phyloP scores from a whole-genome alignment of 2,329 filamentous ascomycete species.

The Penicillium sp. region DNA sequence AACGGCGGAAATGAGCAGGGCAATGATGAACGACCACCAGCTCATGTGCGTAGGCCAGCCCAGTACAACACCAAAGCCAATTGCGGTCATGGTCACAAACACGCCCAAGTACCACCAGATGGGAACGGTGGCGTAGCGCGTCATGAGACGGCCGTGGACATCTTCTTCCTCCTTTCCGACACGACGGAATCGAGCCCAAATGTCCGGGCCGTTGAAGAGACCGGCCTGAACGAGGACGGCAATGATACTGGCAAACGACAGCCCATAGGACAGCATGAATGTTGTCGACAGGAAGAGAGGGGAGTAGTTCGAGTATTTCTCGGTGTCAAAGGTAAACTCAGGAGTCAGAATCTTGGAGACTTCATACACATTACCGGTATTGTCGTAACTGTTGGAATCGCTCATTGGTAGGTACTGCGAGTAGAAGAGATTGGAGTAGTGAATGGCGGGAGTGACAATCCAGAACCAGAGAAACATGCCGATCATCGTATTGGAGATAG shows the following conservation, averaged over 20 bases:
- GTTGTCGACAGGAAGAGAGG: slow-evolving; percentile 63
- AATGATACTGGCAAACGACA: slow-evolving; percentile 70
- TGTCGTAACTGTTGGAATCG: slow-evolving; percentile 69
- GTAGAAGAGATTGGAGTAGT: slow-evolving; percentile 66
- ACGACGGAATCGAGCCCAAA: slow-evolving; percentile 61
- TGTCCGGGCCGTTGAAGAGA: slow-evolving; percentile 64
- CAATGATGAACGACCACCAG: slow-evolving; percentile 71
- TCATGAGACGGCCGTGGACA: slow-evolving; percentile 56
- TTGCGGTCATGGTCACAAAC: slow-evolving; percentile 49
- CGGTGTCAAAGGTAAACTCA: slow-evolving; percentile 60
- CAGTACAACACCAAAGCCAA: slow-evolving; percentile 47
- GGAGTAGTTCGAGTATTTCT: slow-evolving; percentile 65
- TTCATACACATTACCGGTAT: slow-evolving; percentile 63
- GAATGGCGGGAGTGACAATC: slow-evolving; percentile 56
- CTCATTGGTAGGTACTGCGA: slow-evolving; percentile 65
- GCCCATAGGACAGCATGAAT: slow-evolving; percentile 66
- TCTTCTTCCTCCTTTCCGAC: slow-evolving; percentile 56
- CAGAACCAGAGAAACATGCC: slow-evolving; percentile 66
- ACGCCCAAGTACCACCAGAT: slow-evolving; percentile 56
- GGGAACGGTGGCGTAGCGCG: slow-evolving; percentile 54
- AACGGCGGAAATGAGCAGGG: slow-evolving; percentile 60
- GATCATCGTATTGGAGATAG: slow-evolving; percentile 69
- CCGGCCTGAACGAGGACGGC: slow-evolving; percentile 66
- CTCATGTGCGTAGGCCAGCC: slow-evolving; percentile 64
- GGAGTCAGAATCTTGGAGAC: slow-evolving; percentile 61